Evolutionary conservation across 2,329 filamentous ascomycete species (phyloP), one percentile per base, ranked within the genome.

Genomic region (Penicillium psychrosexuale): DNA sequence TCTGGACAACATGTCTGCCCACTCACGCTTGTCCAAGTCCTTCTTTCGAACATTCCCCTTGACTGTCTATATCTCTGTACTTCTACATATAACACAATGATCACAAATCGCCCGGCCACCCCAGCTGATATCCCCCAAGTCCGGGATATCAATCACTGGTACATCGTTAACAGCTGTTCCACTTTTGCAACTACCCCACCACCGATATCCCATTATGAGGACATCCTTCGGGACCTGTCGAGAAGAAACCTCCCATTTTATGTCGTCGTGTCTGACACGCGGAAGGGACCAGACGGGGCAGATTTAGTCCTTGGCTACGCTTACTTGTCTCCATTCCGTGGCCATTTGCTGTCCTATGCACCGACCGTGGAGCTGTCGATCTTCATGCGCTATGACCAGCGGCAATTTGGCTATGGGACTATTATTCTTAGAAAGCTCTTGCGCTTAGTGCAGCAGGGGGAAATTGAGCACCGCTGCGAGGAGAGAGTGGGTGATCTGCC

Each of bases 331-430:
- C 67, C 68, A 2, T 77, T 73, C 51, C 68, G 72, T 3, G 68
- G 66, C 5, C 61, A 63, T 27, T 64, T 73, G 62, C 58, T 69
- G 19, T 71, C 71, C 1, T 77, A 77, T 56, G 70, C 66, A 12
- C 67, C 73, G 8, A 75, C 74, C 0, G 74, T 75, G 8, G 75
- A 77, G 55, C 60, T 77, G 7, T 69, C 68, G 1, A 60, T 77
- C 12, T 76, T 75, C 53, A 67, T 74, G 44, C 72, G 73, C 54
- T 72, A 69, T 1, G 65, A 69, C 0, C 56, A 75, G 40, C 67
- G 61, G 13, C 61, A 58, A 2, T 62, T 58, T 17, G 69, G 70
- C 3, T 61, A 75, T 31, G 75, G 75, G 5, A 65, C 69, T 4
- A 47, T 30, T 34, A 56, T 77, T 17, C 60, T 77, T 11, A 55